A percentile compares a stretch with the other conserved stretches of the same genome.
These are phyloP conservation scores for Solanum microdontum DNA, from an alignment of 257 asterid species.

Conservation along the genomic window DNA sequence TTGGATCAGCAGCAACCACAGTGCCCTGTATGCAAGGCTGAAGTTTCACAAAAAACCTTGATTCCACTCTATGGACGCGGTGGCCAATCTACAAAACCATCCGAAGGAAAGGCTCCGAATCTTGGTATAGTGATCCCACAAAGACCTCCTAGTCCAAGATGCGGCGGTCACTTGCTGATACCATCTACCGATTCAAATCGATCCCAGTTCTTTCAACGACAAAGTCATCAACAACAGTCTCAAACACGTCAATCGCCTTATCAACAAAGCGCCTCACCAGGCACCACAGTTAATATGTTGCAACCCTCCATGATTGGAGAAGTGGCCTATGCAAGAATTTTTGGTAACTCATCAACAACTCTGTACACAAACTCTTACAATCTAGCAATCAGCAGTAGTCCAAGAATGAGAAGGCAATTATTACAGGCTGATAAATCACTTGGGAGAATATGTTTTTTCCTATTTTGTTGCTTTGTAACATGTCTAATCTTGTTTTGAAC, in stretches of 20 bases:
- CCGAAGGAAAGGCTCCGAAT: slow-evolving; percentile 17
- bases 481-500: slow-evolving; percentile 47
- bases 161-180: background rate
- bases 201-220: slow-evolving; percentile 21
- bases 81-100: slow-evolving; percentile 24
- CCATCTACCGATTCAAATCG: slow-evolving; percentile 5
- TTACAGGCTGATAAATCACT: slow-evolving; percentile 45
- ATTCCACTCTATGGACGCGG: slow-evolving; percentile 74
- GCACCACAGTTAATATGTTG: slow-evolving; percentile 5
- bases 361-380: slow-evolving; percentile 33
- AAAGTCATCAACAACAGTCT: slow-evolving; percentile 5
- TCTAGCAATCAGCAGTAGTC: slow-evolving; percentile 23
- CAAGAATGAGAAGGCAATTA: slow-evolving; percentile 40
- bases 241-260: background rate
- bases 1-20: slow-evolving; percentile 28
- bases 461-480: slow-evolving; percentile 44
- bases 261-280: slow-evolving; percentile 7
- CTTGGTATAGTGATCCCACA: slow-evolving; percentile 34
- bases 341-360: slow-evolving; percentile 37
- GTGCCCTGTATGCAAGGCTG: slow-evolving; percentile 71
- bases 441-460: slow-evolving; percentile 48
- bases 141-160: slow-evolving; percentile 45
- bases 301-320: slow-evolving; percentile 51
- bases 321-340: slow-evolving; percentile 41
- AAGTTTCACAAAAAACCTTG: slow-evolving; percentile 40